Base-by-base conservation (phyloP, 2,329 filamentous ascomycete genomes). In the Aspergillus sclerotialis region DNA sequence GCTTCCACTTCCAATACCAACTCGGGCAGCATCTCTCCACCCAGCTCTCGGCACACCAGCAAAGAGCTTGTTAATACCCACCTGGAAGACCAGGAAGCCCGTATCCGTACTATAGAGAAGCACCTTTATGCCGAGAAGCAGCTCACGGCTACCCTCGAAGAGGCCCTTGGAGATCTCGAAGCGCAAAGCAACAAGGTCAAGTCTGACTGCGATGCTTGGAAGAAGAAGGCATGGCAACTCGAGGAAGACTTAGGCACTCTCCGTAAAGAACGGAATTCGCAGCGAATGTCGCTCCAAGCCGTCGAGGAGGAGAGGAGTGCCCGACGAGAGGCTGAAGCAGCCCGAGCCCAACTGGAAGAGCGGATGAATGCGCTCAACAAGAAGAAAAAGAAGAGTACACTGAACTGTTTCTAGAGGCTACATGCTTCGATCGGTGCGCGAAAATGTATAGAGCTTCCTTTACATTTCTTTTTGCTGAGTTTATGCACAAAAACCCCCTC, bases 301-400 rank as follows among this genome's bases (percentile, higher is more conserved):
- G 86, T 96, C 14, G 93, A 98, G 60, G 90, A 98, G 64, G 92
- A 98, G 73, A 79, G 90, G 50, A 90, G 86, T 68, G 93, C 94
- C 67, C 76, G 92, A 40, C 75, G 87, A 45, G 85, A 90, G 43
- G 89, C 93, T 23, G 92, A 98, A 69, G 79, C 84, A 45, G 92
- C 92, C 28, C 75, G 84, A 35, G 84, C 83, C 25, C 85, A 94
- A 53, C 76, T 98, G 16, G 90, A 98, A 66, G 87, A 94, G 68
- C 78, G 90, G 37, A 98, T 98, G 80, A 88, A 90, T 54, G 82
- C 84, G 38, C 82, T 92, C 60, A 89, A 82, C 65, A 82, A 84
- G 69, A 92, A 93, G 72, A 94, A 90, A 75, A 89, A 93, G 65
- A 73, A 72, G 77, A 94, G 94, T 76, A 89, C 84, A 48, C 75